A percentile compares a stretch with the other conserved stretches of the same genome.
phyloP scores from a whole-genome alignment of 2,329 filamentous ascomycete genomes.

The Aspergillus sp. region DNA sequence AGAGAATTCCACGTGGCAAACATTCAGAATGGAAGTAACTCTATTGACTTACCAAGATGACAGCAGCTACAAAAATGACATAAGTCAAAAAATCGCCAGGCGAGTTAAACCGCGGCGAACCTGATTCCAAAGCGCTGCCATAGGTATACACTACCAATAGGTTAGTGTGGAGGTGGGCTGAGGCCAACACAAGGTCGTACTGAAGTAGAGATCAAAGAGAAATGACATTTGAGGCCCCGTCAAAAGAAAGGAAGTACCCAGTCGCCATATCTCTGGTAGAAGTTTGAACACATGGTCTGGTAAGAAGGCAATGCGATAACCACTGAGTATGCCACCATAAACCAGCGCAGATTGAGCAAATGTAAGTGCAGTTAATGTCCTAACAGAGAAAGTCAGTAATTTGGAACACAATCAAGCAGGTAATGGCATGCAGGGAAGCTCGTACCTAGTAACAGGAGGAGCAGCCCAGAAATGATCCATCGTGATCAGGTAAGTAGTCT shows the following conservation, averaged over 20 bases:
- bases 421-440: conserved; percentile 11
- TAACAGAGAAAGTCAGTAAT: conserved; percentile 41
- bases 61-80: conserved; percentile 59
- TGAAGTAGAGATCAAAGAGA: conserved; percentile 65
- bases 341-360: conserved; percentile 55
- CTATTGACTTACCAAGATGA: conserved; percentile 65
- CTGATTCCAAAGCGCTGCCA: conserved; percentile 62
- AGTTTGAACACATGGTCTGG: conserved; percentile 46
- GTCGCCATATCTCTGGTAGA: conserved; percentile 53
- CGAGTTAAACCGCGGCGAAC: conserved; percentile 61
- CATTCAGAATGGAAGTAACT: too few species aligned
- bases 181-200: conserved; percentile 35
- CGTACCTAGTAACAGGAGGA: conserved; percentile 59
- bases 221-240: conserved; percentile 50
- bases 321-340: conserved; percentile 49
- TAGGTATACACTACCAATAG: conserved; percentile 60
- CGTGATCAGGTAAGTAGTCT: conserved; percentile 7
- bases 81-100: conserved; percentile 78
- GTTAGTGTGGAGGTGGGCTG: conserved; percentile 23
- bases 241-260: conserved; percentile 51
- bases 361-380: conserved; percentile 59
- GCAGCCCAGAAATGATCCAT: conserved; percentile 59
- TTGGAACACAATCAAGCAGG: conserved; percentile 1
- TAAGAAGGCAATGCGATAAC: conserved; percentile 47
- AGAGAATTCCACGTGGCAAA: too few species aligned